Percentiles rank a stretch among this genome's conserved stretches.
phyloP scores from a whole-genome alignment of 345 rosid genomes.

The Citrus sp. region DNA sequence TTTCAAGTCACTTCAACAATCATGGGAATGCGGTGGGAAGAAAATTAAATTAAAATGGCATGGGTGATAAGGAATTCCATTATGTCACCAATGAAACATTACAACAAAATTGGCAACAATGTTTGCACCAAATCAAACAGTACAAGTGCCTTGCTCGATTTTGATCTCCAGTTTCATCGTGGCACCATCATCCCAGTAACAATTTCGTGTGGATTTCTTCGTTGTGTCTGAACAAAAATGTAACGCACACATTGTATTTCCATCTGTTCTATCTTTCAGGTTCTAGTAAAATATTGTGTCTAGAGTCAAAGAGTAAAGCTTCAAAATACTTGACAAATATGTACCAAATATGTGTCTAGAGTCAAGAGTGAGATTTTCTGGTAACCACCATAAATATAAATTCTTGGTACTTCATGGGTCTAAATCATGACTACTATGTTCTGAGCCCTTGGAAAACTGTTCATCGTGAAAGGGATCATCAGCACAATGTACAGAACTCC shows the following conservation, averaged over 20 bases:
- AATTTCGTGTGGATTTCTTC: not conserved
- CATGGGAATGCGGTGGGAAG: not conserved
- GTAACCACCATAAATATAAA: not conserved
- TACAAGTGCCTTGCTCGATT: too few relatives aligned
- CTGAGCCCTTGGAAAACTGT: slow-evolving; percentile 43
- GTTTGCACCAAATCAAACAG: not conserved
- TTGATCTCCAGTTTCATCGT: not conserved
- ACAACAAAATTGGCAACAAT: not conserved
- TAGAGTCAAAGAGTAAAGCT: not conserved
- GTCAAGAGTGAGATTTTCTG: not conserved
- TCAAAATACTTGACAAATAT: not conserved
- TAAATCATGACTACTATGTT: slow-evolving; percentile 7
- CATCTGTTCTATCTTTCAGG: not conserved
- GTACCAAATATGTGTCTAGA: not conserved
- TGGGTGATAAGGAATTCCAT: not conserved
- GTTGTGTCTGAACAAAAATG: not conserved
- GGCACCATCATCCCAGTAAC: not conserved
- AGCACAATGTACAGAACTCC: slow-evolving; percentile 65
- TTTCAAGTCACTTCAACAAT: not conserved
- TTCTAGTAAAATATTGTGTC: not conserved
- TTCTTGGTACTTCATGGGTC: not conserved
- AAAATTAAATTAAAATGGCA: not conserved
- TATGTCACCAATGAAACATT: not conserved
- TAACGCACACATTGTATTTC: not conserved
- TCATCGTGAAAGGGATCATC: slow-evolving; percentile 89